A percentile compares a stretch with the other conserved stretches of the same genome.
phyloP scores from a whole-genome alignment of 2,329 filamentous ascomycete species.

The Purpureocillium lavendulum region DNA sequence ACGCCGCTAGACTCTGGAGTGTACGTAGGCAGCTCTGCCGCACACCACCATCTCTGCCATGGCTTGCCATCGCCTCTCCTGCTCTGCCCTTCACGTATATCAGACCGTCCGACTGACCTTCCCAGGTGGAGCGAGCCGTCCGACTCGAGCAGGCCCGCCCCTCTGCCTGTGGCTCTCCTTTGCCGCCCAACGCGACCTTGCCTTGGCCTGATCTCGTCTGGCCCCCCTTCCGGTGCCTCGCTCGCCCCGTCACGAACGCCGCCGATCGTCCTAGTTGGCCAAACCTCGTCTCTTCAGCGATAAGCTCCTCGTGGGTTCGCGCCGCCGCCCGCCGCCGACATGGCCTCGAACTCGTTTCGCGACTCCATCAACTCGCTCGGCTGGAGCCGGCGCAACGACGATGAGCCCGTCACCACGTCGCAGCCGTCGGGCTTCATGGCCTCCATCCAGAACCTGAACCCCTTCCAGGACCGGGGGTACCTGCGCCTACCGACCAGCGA shows the following conservation, averaged over 20 bases:
- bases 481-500: slow-evolving; percentile 84
- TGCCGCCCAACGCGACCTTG: slow-evolving; percentile 1
- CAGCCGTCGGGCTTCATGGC: slow-evolving; percentile 68
- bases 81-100: slow-evolving; percentile 5
- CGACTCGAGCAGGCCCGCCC: neutral
- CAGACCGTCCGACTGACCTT: slow-evolving; percentile 11
- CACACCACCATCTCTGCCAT: neutral
- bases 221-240: slow-evolving; percentile 2
- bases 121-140: slow-evolving; percentile 7
- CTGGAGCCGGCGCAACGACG: slow-evolving; percentile 84
- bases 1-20: too few species aligned
- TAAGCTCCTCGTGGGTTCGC: too few species aligned
- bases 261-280: slow-evolving; percentile 14
- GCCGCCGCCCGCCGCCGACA: slow-evolving; percentile 23
- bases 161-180: neutral
- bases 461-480: slow-evolving; percentile 80
- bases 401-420: slow-evolving; percentile 64
- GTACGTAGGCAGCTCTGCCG: neutral
- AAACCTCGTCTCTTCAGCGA: too few species aligned
- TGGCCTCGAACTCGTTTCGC: slow-evolving; percentile 85
- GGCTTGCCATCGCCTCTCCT: neutral
- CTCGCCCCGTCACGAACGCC: slow-evolving; percentile 1
- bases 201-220: neutral
- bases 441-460: slow-evolving; percentile 77
- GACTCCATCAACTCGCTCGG: slow-evolving; percentile 92